phyloP scores from a whole-genome alignment of 805 yeast genomes.

The Cyberlindnera misumaiensis region DNA sequence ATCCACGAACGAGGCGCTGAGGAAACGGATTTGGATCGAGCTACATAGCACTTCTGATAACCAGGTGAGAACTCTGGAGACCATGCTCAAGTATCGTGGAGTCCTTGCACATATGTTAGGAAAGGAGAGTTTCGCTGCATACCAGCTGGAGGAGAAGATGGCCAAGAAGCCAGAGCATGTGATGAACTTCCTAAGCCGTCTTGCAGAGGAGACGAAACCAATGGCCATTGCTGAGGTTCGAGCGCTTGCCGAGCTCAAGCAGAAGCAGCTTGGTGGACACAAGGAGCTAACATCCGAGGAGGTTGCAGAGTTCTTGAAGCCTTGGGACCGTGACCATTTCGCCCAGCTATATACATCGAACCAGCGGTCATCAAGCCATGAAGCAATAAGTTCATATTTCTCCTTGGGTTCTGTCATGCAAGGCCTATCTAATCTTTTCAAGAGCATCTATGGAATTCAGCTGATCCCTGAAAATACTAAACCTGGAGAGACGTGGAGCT shows the following conservation, averaged over 20 bases:
- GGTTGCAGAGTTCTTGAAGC: slow-evolving; percentile 46
- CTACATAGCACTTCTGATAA: slow-evolving; percentile 56
- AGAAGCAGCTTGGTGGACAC: slow-evolving; percentile 22
- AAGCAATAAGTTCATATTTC: slow-evolving; percentile 61
- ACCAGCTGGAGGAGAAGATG: slow-evolving; percentile 86
- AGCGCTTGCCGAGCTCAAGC: slow-evolving; percentile 35
- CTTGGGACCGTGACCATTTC: slow-evolving; percentile 89
- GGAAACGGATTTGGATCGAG: slow-evolving; percentile 69
- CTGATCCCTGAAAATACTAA: slow-evolving; percentile 58
- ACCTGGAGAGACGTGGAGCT: slow-evolving; percentile 82
- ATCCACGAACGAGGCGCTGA: slow-evolving; percentile 46
- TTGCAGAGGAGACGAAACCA: slow-evolving; percentile 45
- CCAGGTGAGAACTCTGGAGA: slow-evolving; percentile 56
- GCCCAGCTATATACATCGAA: slow-evolving; percentile 27
- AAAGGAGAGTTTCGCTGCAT: slow-evolving; percentile 60
- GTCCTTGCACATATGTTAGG: slow-evolving; percentile 70
- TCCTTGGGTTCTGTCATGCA: slow-evolving; percentile 82
- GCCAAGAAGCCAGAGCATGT: slow-evolving; percentile 78
- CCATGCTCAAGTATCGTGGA: slow-evolving; percentile 59
- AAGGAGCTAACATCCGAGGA: slow-evolving; percentile 29
- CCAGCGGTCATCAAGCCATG: slow-evolving; percentile 29
- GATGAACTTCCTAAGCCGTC: slow-evolving; percentile 52
- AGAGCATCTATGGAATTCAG: slow-evolving; percentile 66
- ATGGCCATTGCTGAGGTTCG: slow-evolving; percentile 56
- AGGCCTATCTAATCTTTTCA: slow-evolving; percentile 70